These are phyloP conservation scores for Pythium plurisporium DNA, from an alignment of 352 stramenopile genomes.

Conservation along the genomic window DNA sequence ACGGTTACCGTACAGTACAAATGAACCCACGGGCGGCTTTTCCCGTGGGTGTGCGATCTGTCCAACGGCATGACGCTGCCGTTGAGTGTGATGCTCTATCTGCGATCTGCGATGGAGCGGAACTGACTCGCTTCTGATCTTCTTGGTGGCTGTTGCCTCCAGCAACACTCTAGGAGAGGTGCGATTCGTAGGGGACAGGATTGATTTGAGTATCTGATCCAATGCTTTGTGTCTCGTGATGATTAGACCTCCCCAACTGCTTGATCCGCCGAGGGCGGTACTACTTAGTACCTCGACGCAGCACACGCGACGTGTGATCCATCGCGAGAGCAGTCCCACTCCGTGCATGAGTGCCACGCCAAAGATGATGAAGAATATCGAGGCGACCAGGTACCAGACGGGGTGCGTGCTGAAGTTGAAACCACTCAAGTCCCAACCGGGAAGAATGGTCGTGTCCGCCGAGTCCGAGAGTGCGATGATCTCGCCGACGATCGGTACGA, in stretches of 20 bases:
- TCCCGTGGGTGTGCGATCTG: too few species aligned
- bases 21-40: too few species aligned
- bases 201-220: too few species aligned
- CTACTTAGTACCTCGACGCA: not conserved
- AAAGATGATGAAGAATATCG: not conserved
- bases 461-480: not conserved
- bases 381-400: not conserved
- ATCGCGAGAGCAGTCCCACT: not conserved
- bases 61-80: not conserved
- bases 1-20: too few species aligned
- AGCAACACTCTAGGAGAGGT: too few species aligned
- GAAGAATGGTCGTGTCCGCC: not conserved
- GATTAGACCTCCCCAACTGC: too few species aligned
- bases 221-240: too few species aligned
- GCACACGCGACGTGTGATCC: not conserved
- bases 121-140: too few species aligned
- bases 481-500: not conserved
- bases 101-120: too few species aligned
- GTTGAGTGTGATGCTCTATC: too few species aligned
- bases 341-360: not conserved
- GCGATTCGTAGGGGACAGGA: too few species aligned
- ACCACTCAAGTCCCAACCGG: not conserved
- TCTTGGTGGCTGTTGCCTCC: too few species aligned
- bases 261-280: not conserved
- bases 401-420: constrained; percentile 1